Conservation (phyloP, 306 rosid genomes). For the Hippophae tibetana region DNA sequence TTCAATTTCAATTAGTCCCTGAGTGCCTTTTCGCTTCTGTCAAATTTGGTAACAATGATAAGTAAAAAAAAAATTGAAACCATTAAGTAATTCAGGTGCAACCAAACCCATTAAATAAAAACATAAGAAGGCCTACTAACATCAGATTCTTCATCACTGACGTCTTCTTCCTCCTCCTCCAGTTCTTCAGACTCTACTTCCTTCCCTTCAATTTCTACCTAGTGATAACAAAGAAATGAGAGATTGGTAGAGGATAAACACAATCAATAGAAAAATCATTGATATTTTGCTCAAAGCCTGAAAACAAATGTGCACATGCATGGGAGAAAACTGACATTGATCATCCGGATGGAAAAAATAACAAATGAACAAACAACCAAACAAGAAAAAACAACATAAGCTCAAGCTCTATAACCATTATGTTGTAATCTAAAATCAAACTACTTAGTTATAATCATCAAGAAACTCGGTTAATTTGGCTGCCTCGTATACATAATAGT, state of each 20-base stretch:
- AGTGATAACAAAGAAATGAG: slow-evolving; percentile 10
- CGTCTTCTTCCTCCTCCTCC: slow-evolving; percentile 39
- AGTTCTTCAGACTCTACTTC: slow-evolving; percentile 27
- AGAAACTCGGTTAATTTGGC: too few species aligned
- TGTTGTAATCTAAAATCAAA: too few species aligned
- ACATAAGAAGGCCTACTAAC: slow-evolving; percentile 11
- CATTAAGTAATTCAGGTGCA: slow-evolving; percentile 1
- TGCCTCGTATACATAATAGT: too few species aligned
- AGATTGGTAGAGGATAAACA: neutral
- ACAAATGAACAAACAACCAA: too few species aligned
- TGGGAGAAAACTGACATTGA: too few species aligned
- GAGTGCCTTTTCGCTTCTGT: slow-evolving; percentile 75
- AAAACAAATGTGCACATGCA: too few species aligned
- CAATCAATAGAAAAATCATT: too few species aligned
- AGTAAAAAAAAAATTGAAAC: slow-evolving; percentile 7
- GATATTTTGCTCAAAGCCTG: too few species aligned
- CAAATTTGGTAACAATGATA: slow-evolving; percentile 10
- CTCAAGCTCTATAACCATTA: too few species aligned
- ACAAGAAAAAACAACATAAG: too few species aligned
- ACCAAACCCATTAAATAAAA: slow-evolving; percentile 6
- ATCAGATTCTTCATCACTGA: slow-evolving; percentile 35
- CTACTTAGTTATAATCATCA: too few species aligned
- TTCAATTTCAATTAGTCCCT: slow-evolving; percentile 83
- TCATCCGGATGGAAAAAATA: too few species aligned
- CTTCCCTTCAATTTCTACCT: slow-evolving; percentile 56